Percentiles rank a stretch among this genome's conserved stretches.
Evolutionary conservation across 306 rosid genomes (phyloP).

Genomic region (Trifolium fragiferum): DNA sequence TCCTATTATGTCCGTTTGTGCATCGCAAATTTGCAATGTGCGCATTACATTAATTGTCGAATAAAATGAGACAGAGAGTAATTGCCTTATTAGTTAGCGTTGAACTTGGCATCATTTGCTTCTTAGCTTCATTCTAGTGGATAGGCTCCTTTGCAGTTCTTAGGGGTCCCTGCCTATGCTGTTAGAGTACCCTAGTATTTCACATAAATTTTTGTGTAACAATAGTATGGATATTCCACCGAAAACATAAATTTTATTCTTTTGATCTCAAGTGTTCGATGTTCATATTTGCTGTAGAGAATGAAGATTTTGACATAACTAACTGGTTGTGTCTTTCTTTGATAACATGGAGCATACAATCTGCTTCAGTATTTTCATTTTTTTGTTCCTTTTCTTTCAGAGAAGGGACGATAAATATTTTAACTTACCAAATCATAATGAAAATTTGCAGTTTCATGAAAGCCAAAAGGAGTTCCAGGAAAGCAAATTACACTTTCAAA

Average conservation of each 20-base stretch:
- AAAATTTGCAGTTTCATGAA: conserved; percentile 65
- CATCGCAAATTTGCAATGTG: not conserved
- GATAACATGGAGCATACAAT: conserved; percentile 26
- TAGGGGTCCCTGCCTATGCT: not conserved
- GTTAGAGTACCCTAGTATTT: not conserved
- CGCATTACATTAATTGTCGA: not conserved
- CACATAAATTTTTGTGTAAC: too few species aligned
- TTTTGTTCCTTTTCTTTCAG: not conserved
- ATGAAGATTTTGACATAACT: not conserved
- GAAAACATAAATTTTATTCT: not conserved
- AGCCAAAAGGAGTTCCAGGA: conserved; percentile 73
- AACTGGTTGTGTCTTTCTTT: conserved; percentile 1
- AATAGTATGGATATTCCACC: too few species aligned
- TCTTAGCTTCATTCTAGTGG: not conserved
- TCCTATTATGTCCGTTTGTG: not conserved
- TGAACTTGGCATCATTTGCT: conserved; percentile 5
- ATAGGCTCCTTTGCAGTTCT: not conserved
- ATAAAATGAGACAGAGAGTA: not conserved
- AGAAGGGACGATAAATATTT: conserved; percentile 29
- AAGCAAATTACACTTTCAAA: conserved; percentile 76
- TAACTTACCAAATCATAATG: conserved; percentile 39
- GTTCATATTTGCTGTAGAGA: conserved; percentile 21
- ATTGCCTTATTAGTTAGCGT: conserved; percentile 16
- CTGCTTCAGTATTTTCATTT: conserved; percentile 22
- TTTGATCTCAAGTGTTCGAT: not conserved